Evolutionary conservation across 2,329 filamentous ascomycete genomes (phyloP).

Genomic region (Emergomyces pasteurianus): DNA sequence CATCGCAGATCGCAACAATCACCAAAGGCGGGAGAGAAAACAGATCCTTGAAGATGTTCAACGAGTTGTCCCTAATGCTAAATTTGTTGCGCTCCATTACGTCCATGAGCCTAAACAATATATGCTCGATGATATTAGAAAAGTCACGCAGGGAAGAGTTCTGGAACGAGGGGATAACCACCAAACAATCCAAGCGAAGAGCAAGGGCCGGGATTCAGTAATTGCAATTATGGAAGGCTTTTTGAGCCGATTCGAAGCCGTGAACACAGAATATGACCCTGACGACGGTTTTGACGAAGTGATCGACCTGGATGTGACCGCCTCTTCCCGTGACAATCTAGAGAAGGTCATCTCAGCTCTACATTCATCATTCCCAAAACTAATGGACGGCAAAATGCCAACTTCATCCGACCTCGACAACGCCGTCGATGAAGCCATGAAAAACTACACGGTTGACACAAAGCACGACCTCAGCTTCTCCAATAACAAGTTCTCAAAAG

Average conservation of each 20-base stretch:
- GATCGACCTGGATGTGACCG: conserved; percentile 70
- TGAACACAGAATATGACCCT: conserved; percentile 54
- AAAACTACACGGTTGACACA: conserved; percentile 64
- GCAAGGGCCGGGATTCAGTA: conserved; percentile 59
- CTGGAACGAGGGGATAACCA: conserved; percentile 86
- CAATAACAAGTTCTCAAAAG: conserved; percentile 33
- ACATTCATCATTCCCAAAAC: conserved; percentile 62
- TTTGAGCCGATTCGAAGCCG: conserved; percentile 68
- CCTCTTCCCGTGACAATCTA: conserved; percentile 72
- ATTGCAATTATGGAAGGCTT: conserved; percentile 93
- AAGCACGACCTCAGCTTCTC: conserved; percentile 61
- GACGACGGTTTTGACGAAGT: conserved; percentile 73
- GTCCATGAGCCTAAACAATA: conserved; percentile 55
- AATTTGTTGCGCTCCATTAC: conserved; percentile 78
- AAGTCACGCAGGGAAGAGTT: conserved; percentile 66
- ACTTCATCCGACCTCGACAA: conserved; percentile 61
- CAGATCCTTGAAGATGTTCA: conserved; percentile 74
- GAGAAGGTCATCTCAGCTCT: conserved; percentile 64
- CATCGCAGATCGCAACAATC: conserved; percentile 89
- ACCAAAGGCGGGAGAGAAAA: conserved; percentile 72
- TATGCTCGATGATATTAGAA: conserved; percentile 58
- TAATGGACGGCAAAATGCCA: conserved; percentile 58
- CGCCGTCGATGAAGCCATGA: conserved; percentile 63
- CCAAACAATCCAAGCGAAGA: conserved; percentile 86
- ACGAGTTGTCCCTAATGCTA: conserved; percentile 48